These are phyloP conservation scores for Aspergillus sp. DNA, from an alignment of 2,329 filamentous ascomycete genomes.

Conservation along the genomic window DNA sequence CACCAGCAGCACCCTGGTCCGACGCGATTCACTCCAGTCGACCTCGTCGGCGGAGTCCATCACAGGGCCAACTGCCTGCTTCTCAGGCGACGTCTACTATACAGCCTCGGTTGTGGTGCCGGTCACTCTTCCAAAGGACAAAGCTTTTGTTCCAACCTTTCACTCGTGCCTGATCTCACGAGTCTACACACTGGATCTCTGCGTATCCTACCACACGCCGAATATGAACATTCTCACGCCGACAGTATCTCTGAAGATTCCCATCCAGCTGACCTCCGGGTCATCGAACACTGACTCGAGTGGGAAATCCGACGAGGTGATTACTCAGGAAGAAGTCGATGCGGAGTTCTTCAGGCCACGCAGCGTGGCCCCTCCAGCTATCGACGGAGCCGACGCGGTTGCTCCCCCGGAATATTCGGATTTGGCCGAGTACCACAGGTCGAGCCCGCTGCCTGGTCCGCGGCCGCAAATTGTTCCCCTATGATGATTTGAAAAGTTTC, in stretches of 20 bases:
- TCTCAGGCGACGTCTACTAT: slow-evolving; percentile 59
- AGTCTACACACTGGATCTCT: slow-evolving; percentile 64
- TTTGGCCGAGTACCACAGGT: background rate
- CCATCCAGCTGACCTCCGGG: slow-evolving; percentile 46
- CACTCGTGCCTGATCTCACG: slow-evolving; percentile 70
- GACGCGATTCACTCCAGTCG: slow-evolving; percentile 35
- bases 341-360: slow-evolving; percentile 29
- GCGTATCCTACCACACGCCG: slow-evolving; percentile 59
- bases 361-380: slow-evolving; percentile 16
- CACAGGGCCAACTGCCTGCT: slow-evolving; percentile 43
- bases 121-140: slow-evolving; percentile 63
- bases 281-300: slow-evolving; percentile 22
- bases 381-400: background rate
- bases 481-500: background rate
- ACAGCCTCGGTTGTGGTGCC: slow-evolving; percentile 67
- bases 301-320: slow-evolving; percentile 13
- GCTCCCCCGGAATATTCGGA: slow-evolving; percentile 15
- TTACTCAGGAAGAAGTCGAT: slow-evolving; percentile 26
- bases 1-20: slow-evolving; percentile 37
- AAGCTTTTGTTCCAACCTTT: slow-evolving; percentile 70
- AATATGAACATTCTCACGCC: slow-evolving; percentile 47
- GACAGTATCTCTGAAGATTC: slow-evolving; percentile 46
- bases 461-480: slow-evolving; percentile 2
- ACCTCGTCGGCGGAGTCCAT: slow-evolving; percentile 35
- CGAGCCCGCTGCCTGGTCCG: background rate